Evolutionary conservation across 257 asterid species (phyloP).

Genomic region (Solanum boliviense): DNA sequence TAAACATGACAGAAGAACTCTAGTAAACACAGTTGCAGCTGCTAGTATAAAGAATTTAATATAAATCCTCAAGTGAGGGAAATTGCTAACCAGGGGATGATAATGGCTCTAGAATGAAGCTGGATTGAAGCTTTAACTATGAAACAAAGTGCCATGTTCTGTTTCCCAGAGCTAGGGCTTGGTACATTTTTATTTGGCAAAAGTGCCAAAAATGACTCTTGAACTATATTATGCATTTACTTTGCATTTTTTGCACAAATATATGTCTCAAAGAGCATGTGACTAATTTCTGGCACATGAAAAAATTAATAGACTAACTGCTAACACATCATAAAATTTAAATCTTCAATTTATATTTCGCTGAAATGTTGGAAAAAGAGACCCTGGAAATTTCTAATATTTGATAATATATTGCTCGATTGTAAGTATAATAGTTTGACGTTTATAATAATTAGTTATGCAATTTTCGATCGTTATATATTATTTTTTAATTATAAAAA

Average conservation of each 20-base stretch:
- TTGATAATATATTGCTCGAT: too few species aligned
- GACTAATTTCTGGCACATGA: not conserved
- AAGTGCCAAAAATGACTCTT: not conserved
- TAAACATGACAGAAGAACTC: not conserved
- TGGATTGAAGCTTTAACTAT: conserved; percentile 25
- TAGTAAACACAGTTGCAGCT: not conserved
- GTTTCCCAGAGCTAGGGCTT: not conserved
- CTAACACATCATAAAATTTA: too few species aligned
- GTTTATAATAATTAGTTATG: too few species aligned
- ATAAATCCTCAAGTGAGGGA: not conserved
- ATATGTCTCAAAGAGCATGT: not conserved
- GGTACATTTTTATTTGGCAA: not conserved
- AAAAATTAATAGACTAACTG: too few species aligned
- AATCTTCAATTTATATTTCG: too few species aligned
- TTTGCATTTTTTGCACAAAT: not conserved
- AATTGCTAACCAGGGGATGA: conserved; percentile 42
- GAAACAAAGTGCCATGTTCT: conserved; percentile 27
- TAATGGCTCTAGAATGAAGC: conserved; percentile 21
- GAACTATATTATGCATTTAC: not conserved
- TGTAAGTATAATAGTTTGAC: too few species aligned
- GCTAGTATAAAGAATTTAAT: not conserved
- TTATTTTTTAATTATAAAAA: too few species aligned
- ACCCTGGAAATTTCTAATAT: too few species aligned
- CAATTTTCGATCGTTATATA: too few species aligned
- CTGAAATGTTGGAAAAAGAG: too few species aligned